A percentile compares a stretch with the other conserved stretches of the same genome.
Conservation (phyloP, 176 grass and related monocot species). For the Oryza coarctata region DNA sequence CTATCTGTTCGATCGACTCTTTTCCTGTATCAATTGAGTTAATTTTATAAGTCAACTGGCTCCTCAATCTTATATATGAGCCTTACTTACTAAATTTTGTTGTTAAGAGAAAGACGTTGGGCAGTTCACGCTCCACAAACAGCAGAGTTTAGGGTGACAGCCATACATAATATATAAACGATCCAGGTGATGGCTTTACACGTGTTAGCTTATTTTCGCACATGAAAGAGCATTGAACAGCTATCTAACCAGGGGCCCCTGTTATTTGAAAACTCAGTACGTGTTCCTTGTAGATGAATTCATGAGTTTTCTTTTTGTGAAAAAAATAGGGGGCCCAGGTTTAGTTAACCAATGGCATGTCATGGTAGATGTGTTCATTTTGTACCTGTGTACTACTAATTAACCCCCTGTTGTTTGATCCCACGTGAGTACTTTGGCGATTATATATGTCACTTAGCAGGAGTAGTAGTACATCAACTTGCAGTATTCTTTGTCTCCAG, state of each 20-base stretch:
- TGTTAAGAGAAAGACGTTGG: background rate
- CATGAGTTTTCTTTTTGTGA: background rate
- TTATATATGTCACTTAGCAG: background rate
- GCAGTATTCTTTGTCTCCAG: background rate
- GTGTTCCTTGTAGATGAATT: background rate
- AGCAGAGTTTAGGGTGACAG: conserved; percentile 24
- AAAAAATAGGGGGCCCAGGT: background rate
- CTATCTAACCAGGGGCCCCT: background rate
- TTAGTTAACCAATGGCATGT: background rate
- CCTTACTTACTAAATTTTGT: too few relatives aligned
- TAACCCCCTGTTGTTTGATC: background rate
- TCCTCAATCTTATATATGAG: too few relatives aligned
- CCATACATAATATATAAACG: conserved; percentile 4
- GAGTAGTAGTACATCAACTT: background rate
- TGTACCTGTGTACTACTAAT: background rate
- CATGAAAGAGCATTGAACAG: background rate
- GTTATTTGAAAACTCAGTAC: background rate
- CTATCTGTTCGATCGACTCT: too few relatives aligned
- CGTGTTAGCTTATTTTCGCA: background rate
- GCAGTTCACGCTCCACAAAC: conserved; percentile 47
- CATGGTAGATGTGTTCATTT: background rate
- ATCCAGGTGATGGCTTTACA: conserved; percentile 16
- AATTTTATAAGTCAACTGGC: too few relatives aligned
- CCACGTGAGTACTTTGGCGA: background rate
- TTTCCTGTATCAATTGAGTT: too few relatives aligned